Evolutionary conservation across 139 green algal genomes (phyloP).

Genomic region (Tetradesmus obliquus): DNA sequence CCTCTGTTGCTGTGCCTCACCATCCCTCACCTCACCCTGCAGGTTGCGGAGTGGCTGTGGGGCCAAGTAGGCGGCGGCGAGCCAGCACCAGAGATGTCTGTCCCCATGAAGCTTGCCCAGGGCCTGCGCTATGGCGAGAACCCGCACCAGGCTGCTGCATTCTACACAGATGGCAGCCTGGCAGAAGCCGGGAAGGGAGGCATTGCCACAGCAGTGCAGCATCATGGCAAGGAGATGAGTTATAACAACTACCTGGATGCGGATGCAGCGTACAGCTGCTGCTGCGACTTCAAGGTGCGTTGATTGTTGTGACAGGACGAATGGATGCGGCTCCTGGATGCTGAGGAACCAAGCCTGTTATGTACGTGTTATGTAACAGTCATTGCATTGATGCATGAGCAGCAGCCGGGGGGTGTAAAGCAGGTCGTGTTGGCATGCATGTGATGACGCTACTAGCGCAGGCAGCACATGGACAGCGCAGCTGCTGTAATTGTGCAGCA

Average conservation of each 20-base stretch:
- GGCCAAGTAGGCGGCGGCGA: constrained; percentile 68
- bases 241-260: constrained; percentile 99
- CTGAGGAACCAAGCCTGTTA: no score
- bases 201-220: constrained; percentile 88
- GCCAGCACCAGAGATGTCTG: constrained; percentile 75
- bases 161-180: constrained; percentile 95
- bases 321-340: no score
- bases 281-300: constrained; percentile 61
- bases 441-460: no score
- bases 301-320: constrained; percentile 51
- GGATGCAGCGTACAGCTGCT: constrained; percentile 70
- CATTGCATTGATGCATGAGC: not conserved
- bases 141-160: constrained; percentile 94
- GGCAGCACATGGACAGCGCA: no score
- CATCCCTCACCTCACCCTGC: not conserved
- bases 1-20: no score
- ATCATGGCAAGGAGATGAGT: constrained; percentile 99
- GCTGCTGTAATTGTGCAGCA: no score
- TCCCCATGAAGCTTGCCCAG: constrained; percentile 85
- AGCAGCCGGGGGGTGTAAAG: no score
- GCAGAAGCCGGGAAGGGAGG: constrained; percentile 82
- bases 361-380: not conserved
- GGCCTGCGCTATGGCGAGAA: constrained; percentile 97
- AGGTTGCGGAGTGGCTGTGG: constrained; percentile 97
- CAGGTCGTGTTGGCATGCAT: no score